Base-by-base conservation (phyloP, 2,329 filamentous ascomycete species). In the Colletotrichum lupini region DNA sequence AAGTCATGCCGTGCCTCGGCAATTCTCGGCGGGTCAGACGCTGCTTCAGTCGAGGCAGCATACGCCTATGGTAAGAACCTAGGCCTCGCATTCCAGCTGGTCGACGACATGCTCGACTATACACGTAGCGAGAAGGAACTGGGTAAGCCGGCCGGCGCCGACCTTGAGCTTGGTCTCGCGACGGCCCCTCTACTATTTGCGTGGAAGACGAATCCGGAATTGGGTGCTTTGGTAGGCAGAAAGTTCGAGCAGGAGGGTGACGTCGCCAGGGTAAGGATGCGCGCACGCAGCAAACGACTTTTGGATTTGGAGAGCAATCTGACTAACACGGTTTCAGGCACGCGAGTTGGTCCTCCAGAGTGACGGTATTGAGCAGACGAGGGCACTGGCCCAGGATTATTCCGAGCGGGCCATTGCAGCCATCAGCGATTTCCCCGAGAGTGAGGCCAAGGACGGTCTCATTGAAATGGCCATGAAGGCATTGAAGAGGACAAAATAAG, bases 91-190 rank as follows among this genome's bases (percentile, higher is more conserved):
- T 99, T 99, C 85, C 97, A 99, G 87, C 89, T 99, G 11, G 96
- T 99, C 19, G 97, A 99, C 81, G 97, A 99, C 81, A 94, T 99
- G 93, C 88, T 99, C 78, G 97, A 99, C 83, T 99, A 98, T 82
- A 98, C 97, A 0, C 90, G 95, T 74, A 95, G 90, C 67, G 95
- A 92, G 55, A 89, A 90, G 72, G 95, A 98, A 81, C 86, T 99
- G 55, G 97, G 97, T 28, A 99, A 99, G 85, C 97, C 97, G 2
- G 94, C 96, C 5, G 97, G 96, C 53, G 97, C 97, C 35, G 97
- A 99, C 83, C 83, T 99, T 75, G 95, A 98, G 83, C 86, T 99
- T 35, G 97, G 97, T 5, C 88, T 99, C 70, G 97, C 97, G 56
- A 99, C 97, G 14, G 97, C 97, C 14, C 97, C 97, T 19, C 85